Evolutionary conservation across 148 eudicot genomes (phyloP).

Genomic region (Fagopyrum homotropicum): DNA sequence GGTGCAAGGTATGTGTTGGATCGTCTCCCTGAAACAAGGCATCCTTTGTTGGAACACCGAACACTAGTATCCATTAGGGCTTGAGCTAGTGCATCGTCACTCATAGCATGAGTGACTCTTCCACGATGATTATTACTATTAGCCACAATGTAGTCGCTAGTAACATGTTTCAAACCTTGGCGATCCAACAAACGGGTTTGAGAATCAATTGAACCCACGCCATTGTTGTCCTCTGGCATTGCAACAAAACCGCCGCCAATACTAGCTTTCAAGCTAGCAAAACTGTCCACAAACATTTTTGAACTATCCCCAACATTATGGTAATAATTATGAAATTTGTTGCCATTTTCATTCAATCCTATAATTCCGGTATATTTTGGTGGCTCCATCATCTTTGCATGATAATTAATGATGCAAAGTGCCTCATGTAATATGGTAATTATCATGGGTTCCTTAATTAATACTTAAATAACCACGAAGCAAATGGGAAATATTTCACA

Average conservation of each 20-base stretch:
- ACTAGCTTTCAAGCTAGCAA: slow-evolving; percentile 66
- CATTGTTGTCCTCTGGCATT: slow-evolving; percentile 93
- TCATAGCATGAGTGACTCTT: slow-evolving; percentile 63
- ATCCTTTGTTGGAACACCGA: slow-evolving; percentile 59
- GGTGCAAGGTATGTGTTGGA: slow-evolving; percentile 93
- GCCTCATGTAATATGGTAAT: neutral
- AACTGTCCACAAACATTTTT: slow-evolving; percentile 84
- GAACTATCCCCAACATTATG: slow-evolving; percentile 89
- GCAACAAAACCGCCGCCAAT: slow-evolving; percentile 94
- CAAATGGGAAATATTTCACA: neutral
- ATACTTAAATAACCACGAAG: neutral
- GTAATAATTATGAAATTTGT: slow-evolving; percentile 65
- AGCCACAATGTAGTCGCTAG: slow-evolving; percentile 49
- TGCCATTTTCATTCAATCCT: slow-evolving; percentile 60
- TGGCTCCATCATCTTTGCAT: slow-evolving; percentile 76
- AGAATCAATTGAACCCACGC: slow-evolving; percentile 88
- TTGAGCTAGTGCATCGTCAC: slow-evolving; percentile 89
- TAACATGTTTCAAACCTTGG: slow-evolving; percentile 72
- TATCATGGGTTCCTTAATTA: too few relatives aligned
- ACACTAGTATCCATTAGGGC: slow-evolving; percentile 73
- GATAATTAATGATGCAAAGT: slow-evolving; percentile 13
- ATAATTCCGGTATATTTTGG: slow-evolving; percentile 72
- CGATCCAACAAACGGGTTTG: slow-evolving; percentile 81
- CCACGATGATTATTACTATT: slow-evolving; percentile 67
- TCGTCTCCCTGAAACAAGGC: slow-evolving; percentile 68